Percentiles rank a stretch among this genome's conserved stretches.
Evolutionary conservation across 345 rosid genomes (phyloP).

Genomic region (Fremontodendron californicum): DNA sequence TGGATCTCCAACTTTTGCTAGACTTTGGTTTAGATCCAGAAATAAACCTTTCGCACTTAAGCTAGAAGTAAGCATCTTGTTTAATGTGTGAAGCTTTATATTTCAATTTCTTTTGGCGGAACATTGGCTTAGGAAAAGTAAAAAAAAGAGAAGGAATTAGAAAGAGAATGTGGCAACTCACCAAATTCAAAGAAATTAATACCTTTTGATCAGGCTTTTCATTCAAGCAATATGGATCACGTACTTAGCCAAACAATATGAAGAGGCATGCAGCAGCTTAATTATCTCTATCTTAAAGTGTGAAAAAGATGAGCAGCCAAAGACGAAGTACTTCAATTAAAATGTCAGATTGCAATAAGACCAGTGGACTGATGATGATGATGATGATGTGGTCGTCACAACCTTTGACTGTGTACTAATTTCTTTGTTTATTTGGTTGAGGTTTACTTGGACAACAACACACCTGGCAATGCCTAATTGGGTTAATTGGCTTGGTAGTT

Average conservation of each 20-base stretch:
- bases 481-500: too few relatives aligned
- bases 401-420: not conserved
- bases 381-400: not conserved
- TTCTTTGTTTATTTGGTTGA: not conserved
- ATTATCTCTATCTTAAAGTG: too few relatives aligned
- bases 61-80: too few relatives aligned
- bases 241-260: too few relatives aligned
- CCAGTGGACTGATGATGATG: not conserved
- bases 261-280: too few relatives aligned
- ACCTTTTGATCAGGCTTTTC: too few relatives aligned
- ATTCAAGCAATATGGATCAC: too few relatives aligned
- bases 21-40: not conserved
- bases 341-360: not conserved
- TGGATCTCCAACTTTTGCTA: too few relatives aligned
- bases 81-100: not conserved
- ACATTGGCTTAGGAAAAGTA: not conserved
- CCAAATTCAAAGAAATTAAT: not conserved
- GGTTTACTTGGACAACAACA: not conserved
- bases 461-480: not conserved
- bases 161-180: not conserved
- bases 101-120: not conserved
- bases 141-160: too few relatives aligned
- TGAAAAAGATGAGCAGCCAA: not conserved
- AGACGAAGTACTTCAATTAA: not conserved
- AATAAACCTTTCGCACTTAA: not conserved